Conservation (phyloP, 177 flowering plant genomes). For the Vitis hybrid region DNA sequence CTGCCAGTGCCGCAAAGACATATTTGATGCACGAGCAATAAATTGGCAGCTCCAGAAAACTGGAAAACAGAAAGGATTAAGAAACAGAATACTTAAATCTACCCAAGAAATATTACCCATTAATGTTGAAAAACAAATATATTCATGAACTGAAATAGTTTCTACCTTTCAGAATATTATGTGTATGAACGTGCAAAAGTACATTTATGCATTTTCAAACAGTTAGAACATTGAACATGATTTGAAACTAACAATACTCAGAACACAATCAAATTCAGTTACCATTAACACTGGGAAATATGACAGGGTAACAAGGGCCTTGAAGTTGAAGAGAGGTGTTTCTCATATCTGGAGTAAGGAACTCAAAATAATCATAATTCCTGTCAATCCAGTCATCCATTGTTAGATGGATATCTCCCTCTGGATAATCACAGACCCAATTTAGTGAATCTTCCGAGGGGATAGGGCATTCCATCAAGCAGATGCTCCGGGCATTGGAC, state of each 20-base stretch:
- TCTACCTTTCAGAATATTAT: too few species aligned
- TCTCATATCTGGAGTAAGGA: constrained; percentile 81
- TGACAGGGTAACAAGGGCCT: constrained; percentile 98
- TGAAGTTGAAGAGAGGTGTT: constrained; percentile 94
- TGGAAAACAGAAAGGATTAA: constrained; percentile 24
- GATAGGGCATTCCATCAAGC: constrained; percentile 90
- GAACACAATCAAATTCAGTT: constrained; percentile 17
- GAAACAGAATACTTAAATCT: not conserved
- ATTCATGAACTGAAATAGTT: not conserved
- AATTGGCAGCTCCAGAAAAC: constrained; percentile 96
- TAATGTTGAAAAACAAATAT: not conserved
- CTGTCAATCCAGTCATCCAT: constrained; percentile 86
- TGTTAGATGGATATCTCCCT: constrained; percentile 71
- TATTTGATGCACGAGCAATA: constrained; percentile 83
- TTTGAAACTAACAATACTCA: not conserved
- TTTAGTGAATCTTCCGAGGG: constrained; percentile 79
- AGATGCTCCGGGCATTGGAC: constrained; percentile 76
- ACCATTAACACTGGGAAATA: constrained; percentile 98
- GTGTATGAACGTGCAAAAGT: too few species aligned
- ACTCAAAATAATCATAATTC: constrained; percentile 87
- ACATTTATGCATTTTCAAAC: not conserved
- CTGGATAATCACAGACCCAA: constrained; percentile 99
- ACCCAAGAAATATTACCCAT: not conserved
- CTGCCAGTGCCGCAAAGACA: constrained; percentile 81
- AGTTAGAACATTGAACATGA: not conserved